A percentile compares a stretch with the other conserved stretches of the same genome.
phyloP scores from a whole-genome alignment of 139 green algal species.

The Chlorella vulgaris region DNA sequence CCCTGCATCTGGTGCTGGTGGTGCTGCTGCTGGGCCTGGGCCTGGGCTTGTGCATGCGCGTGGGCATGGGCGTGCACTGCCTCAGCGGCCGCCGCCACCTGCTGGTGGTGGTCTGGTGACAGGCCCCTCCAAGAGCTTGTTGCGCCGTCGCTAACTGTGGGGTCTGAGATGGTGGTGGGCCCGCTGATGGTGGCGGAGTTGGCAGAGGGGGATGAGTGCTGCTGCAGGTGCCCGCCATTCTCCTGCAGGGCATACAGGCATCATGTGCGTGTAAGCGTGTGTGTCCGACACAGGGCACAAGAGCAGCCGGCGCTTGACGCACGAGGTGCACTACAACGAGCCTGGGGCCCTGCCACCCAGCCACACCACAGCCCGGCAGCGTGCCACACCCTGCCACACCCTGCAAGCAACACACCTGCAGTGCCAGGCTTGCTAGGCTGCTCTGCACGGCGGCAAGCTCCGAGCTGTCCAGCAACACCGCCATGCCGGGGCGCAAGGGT shows the following conservation, averaged over 20 bases:
- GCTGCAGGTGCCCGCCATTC: constrained; percentile 27
- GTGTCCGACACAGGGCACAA: too few species aligned
- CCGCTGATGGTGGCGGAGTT: constrained; percentile 13
- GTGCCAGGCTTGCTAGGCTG: constrained; percentile 50
- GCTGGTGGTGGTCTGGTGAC: constrained; percentile 23
- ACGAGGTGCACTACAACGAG: too few species aligned
- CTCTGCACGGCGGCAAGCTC: constrained; percentile 51
- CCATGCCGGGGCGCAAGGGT: constrained; percentile 34
- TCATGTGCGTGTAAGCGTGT: too few species aligned
- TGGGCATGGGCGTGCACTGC: too few species aligned
- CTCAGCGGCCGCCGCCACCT: too few species aligned
- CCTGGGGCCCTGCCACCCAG: too few species aligned
- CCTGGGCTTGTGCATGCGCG: background rate
- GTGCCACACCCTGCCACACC: too few species aligned
- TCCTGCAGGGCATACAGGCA: background rate
- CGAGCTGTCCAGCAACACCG: constrained; percentile 11
- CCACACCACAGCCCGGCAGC: too few species aligned
- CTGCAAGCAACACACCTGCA: constrained; percentile 18
- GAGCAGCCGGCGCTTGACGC: too few species aligned
- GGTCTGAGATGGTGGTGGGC: too few species aligned
- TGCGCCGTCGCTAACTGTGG: constrained; percentile 28
- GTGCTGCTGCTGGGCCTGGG: too few species aligned
- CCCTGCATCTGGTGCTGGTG: constrained; percentile 11
- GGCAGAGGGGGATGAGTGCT: constrained; percentile 4
- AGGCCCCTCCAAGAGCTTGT: constrained; percentile 23